Evolutionary conservation across 768 basidiomycete species (phyloP).

Genomic region (Russula ochroleuca): DNA sequence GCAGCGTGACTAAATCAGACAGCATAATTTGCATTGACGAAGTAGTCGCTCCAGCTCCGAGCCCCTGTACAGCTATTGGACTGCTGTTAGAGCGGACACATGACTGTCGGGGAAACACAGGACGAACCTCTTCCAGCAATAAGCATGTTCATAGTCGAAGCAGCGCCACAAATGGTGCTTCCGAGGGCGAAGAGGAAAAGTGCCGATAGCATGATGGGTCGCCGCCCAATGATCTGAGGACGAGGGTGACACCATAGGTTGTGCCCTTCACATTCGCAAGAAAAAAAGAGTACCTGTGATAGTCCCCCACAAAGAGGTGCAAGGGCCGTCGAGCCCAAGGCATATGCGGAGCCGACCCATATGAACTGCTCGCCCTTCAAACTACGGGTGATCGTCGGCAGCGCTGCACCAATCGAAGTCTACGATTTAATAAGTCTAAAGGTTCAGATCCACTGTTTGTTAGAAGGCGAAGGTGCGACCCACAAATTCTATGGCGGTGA

Average conservation of each 20-base stretch:
- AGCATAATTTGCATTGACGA: constrained; percentile 34
- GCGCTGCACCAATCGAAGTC: constrained; percentile 30
- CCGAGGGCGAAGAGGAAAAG: constrained; percentile 33
- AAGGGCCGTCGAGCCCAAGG: constrained; percentile 30
- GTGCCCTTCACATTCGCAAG: background rate
- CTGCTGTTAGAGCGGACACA: background rate
- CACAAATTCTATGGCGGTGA: constrained; percentile 20
- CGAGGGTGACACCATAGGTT: background rate
- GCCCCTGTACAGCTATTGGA: constrained; percentile 30
- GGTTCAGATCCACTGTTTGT: background rate
- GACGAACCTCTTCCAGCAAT: constrained; percentile 34
- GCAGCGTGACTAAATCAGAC: constrained; percentile 36
- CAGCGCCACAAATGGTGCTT: constrained; percentile 36
- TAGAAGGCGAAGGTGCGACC: background rate
- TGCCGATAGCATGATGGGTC: constrained; percentile 30
- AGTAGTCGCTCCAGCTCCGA: constrained; percentile 34
- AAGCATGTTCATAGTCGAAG: constrained; percentile 34
- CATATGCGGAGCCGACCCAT: constrained; percentile 31
- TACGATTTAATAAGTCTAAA: background rate
- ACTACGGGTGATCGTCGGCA: constrained; percentile 33
- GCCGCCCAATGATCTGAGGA: constrained; percentile 33
- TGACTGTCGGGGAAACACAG: background rate
- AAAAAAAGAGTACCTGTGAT: constrained; percentile 19
- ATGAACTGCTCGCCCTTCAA: constrained; percentile 30
- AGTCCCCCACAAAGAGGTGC: constrained; percentile 32